Evolutionary conservation across 768 basidiomycete species (phyloP), one percentile per base, ranked within the genome.

Genomic region (Scleroderma bovista): DNA sequence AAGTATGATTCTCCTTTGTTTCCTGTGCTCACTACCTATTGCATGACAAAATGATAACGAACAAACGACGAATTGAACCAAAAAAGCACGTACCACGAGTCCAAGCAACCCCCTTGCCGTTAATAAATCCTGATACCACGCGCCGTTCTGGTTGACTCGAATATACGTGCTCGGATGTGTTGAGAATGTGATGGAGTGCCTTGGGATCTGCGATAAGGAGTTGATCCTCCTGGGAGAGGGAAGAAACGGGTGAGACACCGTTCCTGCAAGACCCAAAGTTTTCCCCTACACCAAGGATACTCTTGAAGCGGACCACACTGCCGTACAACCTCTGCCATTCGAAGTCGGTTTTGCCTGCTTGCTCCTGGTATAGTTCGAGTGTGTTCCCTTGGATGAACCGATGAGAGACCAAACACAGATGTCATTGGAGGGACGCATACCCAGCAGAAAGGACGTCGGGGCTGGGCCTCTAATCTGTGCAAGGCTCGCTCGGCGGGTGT

Each of bases 11-110:
- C n/a, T n/a, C n/a, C n/a, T n/a, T n/a, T n/a, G n/a, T n/a, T n/a
- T n/a, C 55, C 65, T 75, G 51, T 79, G 78, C 19, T 65, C 70
- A 23, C 65, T 57, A 15, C 68, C 23, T 44, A 17, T 26, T 38
- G n/a, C n/a, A 6, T 23, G 26, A 38, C 37, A 38, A 17, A 20
- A 38, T 38, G 37, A 38, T 9, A 2, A 38, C 17, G 6, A 20
- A 19, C 13, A 23, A 29, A 12, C 47, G 38, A 38, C 23, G 48
- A n/a, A 19, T 36, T 22, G 22, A 6, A 19, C 15, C 23, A 16
- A 19, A 12, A 12, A 50, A 52, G n/a, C 9, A 51, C 58, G 31
- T 36, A 72, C 69, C 69, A 39, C 70, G 66, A 29, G 71, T 65
- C 66, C 67, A 72, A 12, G 65, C 48, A 23, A 72, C 57, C 3